These are phyloP conservation scores for Eutrema salsugineum DNA, from an alignment of 441 rosid genomes.

Conservation along the genomic window DNA sequence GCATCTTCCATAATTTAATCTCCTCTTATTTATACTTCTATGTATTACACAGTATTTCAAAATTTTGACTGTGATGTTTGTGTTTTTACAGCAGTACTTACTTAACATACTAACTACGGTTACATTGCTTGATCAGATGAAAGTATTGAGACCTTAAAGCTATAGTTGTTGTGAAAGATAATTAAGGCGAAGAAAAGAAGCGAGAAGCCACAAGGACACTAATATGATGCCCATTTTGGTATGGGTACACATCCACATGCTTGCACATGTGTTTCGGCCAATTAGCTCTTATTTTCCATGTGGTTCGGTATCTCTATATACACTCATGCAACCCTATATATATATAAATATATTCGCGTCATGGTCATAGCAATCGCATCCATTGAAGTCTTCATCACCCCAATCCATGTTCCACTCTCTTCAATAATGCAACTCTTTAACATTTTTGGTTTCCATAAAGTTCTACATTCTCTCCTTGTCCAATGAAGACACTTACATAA, in stretches of 20 bases:
- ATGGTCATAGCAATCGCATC: conserved; percentile 22
- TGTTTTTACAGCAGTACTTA: too few relatives aligned
- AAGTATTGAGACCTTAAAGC: neutral
- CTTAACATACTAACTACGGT: too few relatives aligned
- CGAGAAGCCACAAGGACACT: conserved; percentile 28
- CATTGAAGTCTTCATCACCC: conserved; percentile 13
- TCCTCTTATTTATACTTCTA: too few relatives aligned
- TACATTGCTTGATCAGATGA: too few relatives aligned
- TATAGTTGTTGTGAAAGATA: conserved; percentile 28
- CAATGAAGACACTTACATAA: conserved; percentile 1
- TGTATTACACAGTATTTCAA: too few relatives aligned
- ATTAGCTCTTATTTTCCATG: conserved; percentile 31
- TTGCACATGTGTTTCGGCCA: conserved; percentile 36
- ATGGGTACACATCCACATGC: conserved; percentile 30
- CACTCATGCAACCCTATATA: conserved; percentile 22
- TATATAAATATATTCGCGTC: conserved; percentile 14
- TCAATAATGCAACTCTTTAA: conserved; percentile 19
- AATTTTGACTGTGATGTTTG: too few relatives aligned
- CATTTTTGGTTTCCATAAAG: neutral
- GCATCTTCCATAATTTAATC: neutral
- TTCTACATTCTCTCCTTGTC: conserved; percentile 10
- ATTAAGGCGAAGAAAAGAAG: conserved; percentile 26
- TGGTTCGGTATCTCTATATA: conserved; percentile 27
- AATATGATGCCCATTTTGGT: conserved; percentile 32
- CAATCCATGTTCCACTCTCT: conserved; percentile 11